Conservation (phyloP, 305 asterid genomes). For the Solanum hybrid region DNA sequence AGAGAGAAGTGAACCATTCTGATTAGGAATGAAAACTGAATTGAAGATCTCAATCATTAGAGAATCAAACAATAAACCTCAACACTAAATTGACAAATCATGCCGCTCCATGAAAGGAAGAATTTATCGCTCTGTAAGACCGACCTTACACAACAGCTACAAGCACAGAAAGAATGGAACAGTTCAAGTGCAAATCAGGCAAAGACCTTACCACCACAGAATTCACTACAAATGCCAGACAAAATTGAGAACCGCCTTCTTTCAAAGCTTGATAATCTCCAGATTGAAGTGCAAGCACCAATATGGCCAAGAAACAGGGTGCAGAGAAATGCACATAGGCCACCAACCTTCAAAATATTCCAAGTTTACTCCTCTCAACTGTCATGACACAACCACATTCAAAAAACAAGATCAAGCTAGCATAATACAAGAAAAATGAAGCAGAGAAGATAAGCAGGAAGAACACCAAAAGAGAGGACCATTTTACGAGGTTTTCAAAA, state of each 20-base stretch:
- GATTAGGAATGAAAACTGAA: not conserved
- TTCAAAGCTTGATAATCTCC: not conserved
- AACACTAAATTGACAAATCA: not conserved
- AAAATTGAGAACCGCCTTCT: not conserved
- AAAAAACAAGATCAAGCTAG: no score
- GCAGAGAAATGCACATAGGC: not conserved
- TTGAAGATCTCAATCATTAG: not conserved
- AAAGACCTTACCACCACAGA: not conserved
- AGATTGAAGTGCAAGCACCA: not conserved
- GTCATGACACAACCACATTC: no score
- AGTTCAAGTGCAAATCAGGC: not conserved
- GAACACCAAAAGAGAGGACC: no score
- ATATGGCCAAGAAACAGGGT: not conserved
- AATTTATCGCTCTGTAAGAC: not conserved
- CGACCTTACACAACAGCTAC: not conserved
- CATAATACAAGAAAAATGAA: no score
- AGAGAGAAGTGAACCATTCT: not conserved
- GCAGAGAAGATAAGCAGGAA: no score
- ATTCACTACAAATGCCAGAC: not conserved
- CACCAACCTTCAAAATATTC: not conserved
- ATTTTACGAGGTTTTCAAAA: no score
- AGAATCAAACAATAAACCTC: not conserved
- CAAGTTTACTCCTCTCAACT: no score
- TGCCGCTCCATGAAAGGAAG: not conserved
- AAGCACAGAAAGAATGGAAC: not conserved